Percentiles rank a stretch among this genome's conserved stretches.
Evolutionary conservation across 306 rosid genomes (phyloP).

Genomic region (Vigna radiata): DNA sequence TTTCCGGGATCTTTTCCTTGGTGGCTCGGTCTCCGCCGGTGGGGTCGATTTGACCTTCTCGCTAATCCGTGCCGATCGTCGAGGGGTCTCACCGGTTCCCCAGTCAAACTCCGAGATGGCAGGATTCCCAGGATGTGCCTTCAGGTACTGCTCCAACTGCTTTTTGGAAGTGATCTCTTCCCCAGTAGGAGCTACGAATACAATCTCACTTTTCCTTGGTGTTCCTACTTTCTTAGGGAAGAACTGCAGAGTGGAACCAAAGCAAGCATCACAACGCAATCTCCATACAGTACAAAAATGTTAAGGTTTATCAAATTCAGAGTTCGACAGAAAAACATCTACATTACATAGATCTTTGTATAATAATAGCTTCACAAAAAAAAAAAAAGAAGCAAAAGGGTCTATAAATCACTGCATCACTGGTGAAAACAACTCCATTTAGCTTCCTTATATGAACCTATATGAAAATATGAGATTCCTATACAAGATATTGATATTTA

Average conservation of each 20-base stretch:
- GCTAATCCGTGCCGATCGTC: constrained; percentile 89
- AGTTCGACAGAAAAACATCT: too few relatives aligned
- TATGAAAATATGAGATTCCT: background rate
- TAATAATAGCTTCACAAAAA: too few relatives aligned
- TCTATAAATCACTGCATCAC: too few relatives aligned
- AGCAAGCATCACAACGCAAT: constrained; percentile 10
- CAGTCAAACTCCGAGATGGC: constrained; percentile 82
- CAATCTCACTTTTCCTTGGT: constrained; percentile 76
- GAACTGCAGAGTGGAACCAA: constrained; percentile 55
- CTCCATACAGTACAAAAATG: background rate
- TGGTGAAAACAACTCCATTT: too few relatives aligned
- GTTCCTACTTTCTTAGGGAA: constrained; percentile 80
- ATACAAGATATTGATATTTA: background rate
- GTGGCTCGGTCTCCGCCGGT: constrained; percentile 60
- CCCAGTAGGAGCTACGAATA: constrained; percentile 86
- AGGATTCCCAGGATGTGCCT: constrained; percentile 81
- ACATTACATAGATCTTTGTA: background rate
- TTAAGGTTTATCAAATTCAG: too few relatives aligned
- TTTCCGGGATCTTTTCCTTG: constrained; percentile 72
- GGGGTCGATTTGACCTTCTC: constrained; percentile 81
- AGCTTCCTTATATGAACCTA: too few relatives aligned
- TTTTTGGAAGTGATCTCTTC: constrained; percentile 72
- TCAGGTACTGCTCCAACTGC: constrained; percentile 89
- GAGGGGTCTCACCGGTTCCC: constrained; percentile 89
- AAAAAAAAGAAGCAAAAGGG: too few relatives aligned